Evolutionary conservation across 345 rosid species (phyloP).

Genomic region (Psidium friedrichsthalianum): DNA sequence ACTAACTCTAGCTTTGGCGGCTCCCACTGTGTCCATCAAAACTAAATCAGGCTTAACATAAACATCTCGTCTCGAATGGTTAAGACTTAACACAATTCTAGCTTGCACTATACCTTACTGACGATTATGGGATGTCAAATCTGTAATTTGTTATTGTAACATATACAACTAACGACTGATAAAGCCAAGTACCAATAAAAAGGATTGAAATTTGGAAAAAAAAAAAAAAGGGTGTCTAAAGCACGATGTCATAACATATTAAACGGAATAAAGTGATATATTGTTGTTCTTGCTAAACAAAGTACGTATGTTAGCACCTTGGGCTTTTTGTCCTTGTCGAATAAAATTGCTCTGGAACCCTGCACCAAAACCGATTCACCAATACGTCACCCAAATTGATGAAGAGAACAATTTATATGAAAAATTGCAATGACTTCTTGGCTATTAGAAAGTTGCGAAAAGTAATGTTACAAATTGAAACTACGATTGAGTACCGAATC

Average conservation of each 20-base stretch:
- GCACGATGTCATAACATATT: too few species aligned
- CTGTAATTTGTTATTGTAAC: too few species aligned
- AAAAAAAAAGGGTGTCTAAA: too few species aligned
- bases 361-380: neutral
- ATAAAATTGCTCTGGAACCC: slow-evolving; percentile 11
- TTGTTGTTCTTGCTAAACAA: too few species aligned
- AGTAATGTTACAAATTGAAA: too few species aligned
- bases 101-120: too few species aligned
- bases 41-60: neutral
- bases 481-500: neutral
- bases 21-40: neutral
- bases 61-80: neutral
- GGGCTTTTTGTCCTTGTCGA: slow-evolving; percentile 11
- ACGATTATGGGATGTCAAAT: too few species aligned
- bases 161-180: too few species aligned
- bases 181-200: too few species aligned
- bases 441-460: too few species aligned
- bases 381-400: neutral
- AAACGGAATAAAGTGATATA: too few species aligned
- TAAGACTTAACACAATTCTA: neutral
- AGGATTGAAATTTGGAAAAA: too few species aligned
- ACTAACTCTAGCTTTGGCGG: neutral
- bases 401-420: neutral
- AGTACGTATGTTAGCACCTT: neutral
- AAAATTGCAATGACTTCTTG: neutral